Evolutionary conservation across 2,329 filamentous ascomycete genomes (phyloP).

Genomic region (Penicillium digitatum): DNA sequence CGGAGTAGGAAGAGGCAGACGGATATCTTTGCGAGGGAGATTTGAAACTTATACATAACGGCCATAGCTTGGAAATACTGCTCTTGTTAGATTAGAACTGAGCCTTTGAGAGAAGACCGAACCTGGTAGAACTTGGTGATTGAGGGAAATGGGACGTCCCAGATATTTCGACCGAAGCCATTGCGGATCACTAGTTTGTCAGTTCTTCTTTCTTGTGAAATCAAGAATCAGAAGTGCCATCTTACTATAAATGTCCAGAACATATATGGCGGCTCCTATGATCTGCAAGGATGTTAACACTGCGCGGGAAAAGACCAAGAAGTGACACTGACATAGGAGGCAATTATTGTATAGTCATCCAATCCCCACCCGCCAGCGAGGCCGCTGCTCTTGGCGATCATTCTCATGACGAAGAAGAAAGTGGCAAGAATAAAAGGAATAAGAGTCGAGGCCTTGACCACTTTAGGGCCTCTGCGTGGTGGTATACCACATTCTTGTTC

Average conservation of each 20-base stretch:
- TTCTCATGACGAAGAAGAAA: constrained; percentile 15
- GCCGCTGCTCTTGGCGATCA: constrained; percentile 12
- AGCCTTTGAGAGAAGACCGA: neutral
- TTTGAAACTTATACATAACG: constrained; percentile 20
- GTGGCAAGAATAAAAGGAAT: constrained; percentile 15
- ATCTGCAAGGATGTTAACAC: constrained; percentile 1
- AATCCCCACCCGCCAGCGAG: constrained; percentile 20
- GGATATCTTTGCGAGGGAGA: constrained; percentile 17
- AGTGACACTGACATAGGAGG: constrained; percentile 13
- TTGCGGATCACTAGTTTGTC: constrained; percentile 9
- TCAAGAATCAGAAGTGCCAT: neutral
- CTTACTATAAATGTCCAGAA: constrained; percentile 12
- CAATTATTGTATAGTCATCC: constrained; percentile 22
- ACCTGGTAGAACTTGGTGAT: constrained; percentile 18
- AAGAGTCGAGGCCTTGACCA: constrained; percentile 6
- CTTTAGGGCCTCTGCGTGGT: neutral
- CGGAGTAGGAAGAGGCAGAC: constrained; percentile 22
- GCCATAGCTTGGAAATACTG: constrained; percentile 18
- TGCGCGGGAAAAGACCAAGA: neutral
- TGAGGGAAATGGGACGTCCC: constrained; percentile 18
- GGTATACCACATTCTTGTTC: constrained; percentile 15
- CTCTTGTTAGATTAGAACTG: neutral
- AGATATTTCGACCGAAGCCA: constrained; percentile 23
- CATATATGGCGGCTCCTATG: constrained; percentile 11
- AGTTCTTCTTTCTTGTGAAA: neutral